Evolutionary conservation across 116 monocot species (phyloP).

Genomic region (Trichopus zeylanicus): DNA sequence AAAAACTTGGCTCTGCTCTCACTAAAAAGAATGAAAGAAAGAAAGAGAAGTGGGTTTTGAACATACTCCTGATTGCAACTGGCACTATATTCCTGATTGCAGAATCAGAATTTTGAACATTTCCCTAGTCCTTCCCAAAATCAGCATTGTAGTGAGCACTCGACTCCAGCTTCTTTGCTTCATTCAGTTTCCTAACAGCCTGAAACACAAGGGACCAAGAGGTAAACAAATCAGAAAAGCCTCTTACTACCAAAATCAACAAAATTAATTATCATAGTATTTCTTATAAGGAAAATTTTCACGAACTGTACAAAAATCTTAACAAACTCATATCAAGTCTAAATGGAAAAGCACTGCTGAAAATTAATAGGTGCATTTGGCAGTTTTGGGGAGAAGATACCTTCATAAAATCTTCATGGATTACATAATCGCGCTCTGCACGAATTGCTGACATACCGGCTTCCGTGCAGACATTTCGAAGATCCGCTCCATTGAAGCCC

Average conservation of each 20-base stretch:
- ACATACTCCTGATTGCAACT: too few relatives aligned
- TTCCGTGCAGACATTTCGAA: conserved; percentile 94
- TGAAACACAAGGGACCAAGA: conserved; percentile 10
- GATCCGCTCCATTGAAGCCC: conserved; percentile 98
- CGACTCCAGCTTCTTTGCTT: conserved; percentile 87
- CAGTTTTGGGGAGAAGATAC: conserved; percentile 19
- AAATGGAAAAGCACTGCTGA: too few relatives aligned
- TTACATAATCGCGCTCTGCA: conserved; percentile 97
- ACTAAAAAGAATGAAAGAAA: too few relatives aligned
- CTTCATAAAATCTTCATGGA: conserved; percentile 99
- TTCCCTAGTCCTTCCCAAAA: conserved; percentile 72
- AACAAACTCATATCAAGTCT: too few relatives aligned
- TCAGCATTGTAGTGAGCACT: conserved; percentile 78
- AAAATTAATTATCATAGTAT: too few relatives aligned
- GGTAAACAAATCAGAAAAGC: background rate
- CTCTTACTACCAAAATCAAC: too few relatives aligned
- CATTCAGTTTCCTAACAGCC: conserved; percentile 85
- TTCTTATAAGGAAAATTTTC: too few relatives aligned
- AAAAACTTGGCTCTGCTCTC: too few relatives aligned
- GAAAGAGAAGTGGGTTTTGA: background rate
- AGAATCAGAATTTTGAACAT: background rate
- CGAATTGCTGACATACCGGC: conserved; percentile 97
- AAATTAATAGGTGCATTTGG: too few relatives aligned
- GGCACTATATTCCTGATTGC: background rate
- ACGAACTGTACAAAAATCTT: too few relatives aligned